Evolutionary conservation across 2,329 filamentous ascomycete genomes (phyloP).

Genomic region (Plenodomus biglobosus): DNA sequence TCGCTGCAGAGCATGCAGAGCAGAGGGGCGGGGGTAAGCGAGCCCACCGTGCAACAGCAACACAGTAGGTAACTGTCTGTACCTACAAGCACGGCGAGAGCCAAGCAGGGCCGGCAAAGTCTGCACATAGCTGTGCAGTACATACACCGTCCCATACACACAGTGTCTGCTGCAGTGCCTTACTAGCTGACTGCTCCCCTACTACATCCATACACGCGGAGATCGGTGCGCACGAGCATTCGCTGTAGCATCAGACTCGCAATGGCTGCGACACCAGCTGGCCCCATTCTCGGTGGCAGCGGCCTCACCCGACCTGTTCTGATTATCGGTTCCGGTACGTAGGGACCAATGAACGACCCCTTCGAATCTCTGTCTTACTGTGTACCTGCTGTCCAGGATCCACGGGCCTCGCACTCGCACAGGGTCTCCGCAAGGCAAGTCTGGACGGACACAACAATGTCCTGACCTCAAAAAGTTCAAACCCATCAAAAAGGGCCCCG

Average conservation of each 20-base stretch:
- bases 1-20: not conserved
- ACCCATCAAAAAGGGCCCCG: too few relatives aligned
- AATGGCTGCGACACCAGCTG: slow-evolving; percentile 3
- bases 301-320: slow-evolving; percentile 22
- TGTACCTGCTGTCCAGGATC: too few relatives aligned
- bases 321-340: slow-evolving; percentile 39
- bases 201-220: too few relatives aligned
- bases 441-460: not conserved
- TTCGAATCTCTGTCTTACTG: slow-evolving; percentile 9
- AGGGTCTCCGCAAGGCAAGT: slow-evolving; percentile 40
- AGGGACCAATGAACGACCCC: slow-evolving; percentile 12
- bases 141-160: too few relatives aligned
- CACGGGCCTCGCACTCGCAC: slow-evolving; percentile 42
- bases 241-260: not conserved
- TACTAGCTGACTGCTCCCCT: too few relatives aligned
- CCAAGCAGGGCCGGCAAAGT: not conserved
- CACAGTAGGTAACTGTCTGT: too few relatives aligned
- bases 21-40: slow-evolving; percentile 2
- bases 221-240: not conserved
- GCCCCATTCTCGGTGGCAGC: not conserved
- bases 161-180: too few relatives aligned
- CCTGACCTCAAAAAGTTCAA: not conserved
- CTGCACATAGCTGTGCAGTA: too few relatives aligned
- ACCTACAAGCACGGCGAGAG: not conserved
- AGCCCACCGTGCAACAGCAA: not conserved